Evolutionary conservation across 371 early-diverging fungal species (phyloP), one percentile per base, ranked within the genome.

Genomic region (Lichtheimia ramosa): DNA sequence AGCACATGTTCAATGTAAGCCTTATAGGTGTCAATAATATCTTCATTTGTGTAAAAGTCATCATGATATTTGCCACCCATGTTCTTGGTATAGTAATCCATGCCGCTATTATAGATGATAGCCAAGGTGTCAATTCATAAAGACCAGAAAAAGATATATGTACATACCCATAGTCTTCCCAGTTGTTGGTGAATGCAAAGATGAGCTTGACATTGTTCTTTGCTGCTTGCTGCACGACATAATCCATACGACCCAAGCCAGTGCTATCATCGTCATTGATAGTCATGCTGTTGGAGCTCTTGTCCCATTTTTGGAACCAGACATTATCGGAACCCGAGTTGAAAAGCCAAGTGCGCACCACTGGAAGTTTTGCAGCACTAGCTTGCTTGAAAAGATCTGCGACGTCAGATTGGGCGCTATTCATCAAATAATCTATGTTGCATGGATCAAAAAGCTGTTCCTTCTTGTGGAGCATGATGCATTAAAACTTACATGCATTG

Each of bases 331-430:
- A 41, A 10, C 57, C 57, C 0, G 49, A 39, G 28, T 57, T 57
- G 57, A 57, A 57, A 12, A 57, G 21, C 57, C 57, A 57, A n/a
- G 57, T 57, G 43, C 57, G 57, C 21, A 57, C 43, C 16, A 57
- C 57, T 18, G 57, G 57, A 7, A 57, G 34, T 7, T 49, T 40
- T 7, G 42, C 24, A 24, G 16, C 4, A 20, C 18, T 40, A 3
- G 57, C 34, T 39, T 46, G 18, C 27, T 28, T 27, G 25, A 57
- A 43, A 0, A 57, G n/a, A 3, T 13, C 8, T 20, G 48, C 18
- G 15, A 57, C 49, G 43, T 46, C 42, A 0, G 34, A 39, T 13
- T 49, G 48, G 20, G 28, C 20, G 3, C 43, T 43, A 8, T n/a
- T 57, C 57, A 57, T 57, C 5, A 57, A 23, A 14, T 57, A 57